Percentiles rank a stretch among this genome's conserved stretches.
Evolutionary conservation across 225 moss, liverwort and hornwort genomes (phyloP).

Genomic region (Bryum argenteum): DNA sequence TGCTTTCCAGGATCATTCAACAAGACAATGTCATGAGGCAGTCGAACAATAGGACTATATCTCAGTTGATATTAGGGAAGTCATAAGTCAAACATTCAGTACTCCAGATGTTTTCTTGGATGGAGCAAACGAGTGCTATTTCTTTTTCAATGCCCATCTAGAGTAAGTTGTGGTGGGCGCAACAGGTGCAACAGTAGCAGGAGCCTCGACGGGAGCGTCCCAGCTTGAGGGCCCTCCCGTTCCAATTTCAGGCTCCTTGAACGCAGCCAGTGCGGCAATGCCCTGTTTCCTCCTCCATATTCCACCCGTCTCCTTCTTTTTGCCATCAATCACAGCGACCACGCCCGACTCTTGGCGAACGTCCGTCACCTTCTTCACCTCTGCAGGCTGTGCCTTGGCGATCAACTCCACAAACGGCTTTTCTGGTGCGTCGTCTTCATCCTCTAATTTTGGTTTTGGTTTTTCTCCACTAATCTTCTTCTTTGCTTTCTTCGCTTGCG

Average conservation of each 20-base stretch:
- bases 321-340: conserved; percentile 63
- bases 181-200: conserved; percentile 18
- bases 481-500: conserved; percentile 28
- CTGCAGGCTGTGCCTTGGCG: conserved; percentile 15
- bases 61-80: too few relatives aligned
- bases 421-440: conserved; percentile 39
- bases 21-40: too few relatives aligned
- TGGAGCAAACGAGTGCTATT: conserved; percentile 20
- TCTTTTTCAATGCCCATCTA: conserved; percentile 76
- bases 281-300: conserved; percentile 50
- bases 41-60: too few relatives aligned
- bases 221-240: conserved; percentile 80
- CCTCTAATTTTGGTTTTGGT: conserved; percentile 9
- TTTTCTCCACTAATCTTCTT: neutral
- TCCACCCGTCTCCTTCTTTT: conserved; percentile 30
- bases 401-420: conserved; percentile 51
- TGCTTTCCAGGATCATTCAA: too few relatives aligned
- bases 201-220: conserved; percentile 42
- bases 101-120: neutral
- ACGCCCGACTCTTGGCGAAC: conserved; percentile 53
- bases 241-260: conserved; percentile 64
- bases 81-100: too few relatives aligned
- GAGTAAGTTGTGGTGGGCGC: conserved; percentile 45
- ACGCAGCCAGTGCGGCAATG: conserved; percentile 34
- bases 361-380: conserved; percentile 9